Base-by-base conservation (phyloP, 73 alveolate genomes). In the Loxodes magnus region DNA sequence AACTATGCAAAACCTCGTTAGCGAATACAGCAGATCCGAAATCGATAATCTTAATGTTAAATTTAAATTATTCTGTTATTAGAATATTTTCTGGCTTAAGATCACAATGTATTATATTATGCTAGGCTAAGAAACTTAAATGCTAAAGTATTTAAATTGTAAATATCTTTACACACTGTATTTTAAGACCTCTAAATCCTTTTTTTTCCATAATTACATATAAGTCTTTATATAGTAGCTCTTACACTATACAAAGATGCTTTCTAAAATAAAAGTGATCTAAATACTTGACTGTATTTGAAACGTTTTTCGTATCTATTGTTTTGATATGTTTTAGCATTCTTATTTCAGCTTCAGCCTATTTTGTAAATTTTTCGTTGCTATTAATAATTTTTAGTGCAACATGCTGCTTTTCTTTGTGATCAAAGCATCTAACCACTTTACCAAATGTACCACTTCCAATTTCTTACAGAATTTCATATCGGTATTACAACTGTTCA, bases 391-490 rank as follows among this genome's bases (percentile, higher is more conserved):
- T 84, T 82, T 92, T 92, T 17, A 92, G 34, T 15, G 97, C 96
- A 22, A 78, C 85, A 10, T 55, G 19, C 44, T 82, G 88, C 56
- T 84, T 74, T 28, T 66, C 69, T 66, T 85, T 74, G 62, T 92
- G 97, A 56, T 92, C 98, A 19, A 60, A 63, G 7, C 96, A 92
- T 67, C 80, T 49, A 0, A 84, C 48, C 3, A 90, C 98, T 52
- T 88, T 87, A n/a, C 98, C 98, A 60, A 86, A 92, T 9, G 94
- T 72, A 0, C 98, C 98, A 43, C 74, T 62, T 2, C 98, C 98
- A n/a, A 92, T 73, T 29, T 70, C 27, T 16, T 67, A 67, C 14
- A 74, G 37, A 33, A 92, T 71, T 64, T 92, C 98, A 68, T 84
- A 92, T 57, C 96, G 54, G 67, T 84, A 92, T 43, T 64, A 75